These are phyloP conservation scores for Arbutus unedo DNA, from an alignment of 148 eudicot genomes.

Conservation along the genomic window DNA sequence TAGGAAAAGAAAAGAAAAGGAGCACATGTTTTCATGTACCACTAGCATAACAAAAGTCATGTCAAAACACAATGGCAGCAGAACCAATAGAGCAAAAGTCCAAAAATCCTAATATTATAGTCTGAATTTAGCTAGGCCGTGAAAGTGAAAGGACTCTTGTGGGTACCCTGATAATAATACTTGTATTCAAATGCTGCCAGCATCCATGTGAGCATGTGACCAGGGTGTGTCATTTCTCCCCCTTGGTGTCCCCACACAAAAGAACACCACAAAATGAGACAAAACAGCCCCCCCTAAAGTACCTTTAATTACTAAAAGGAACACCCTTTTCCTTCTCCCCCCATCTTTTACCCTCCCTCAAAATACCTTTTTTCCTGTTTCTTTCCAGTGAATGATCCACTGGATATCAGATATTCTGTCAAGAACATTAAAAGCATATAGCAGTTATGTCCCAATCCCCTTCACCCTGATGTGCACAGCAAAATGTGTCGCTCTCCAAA, in stretches of 20 bases:
- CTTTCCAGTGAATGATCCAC: conserved; percentile 11
- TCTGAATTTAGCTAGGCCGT: conserved; percentile 16
- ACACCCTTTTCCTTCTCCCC: conserved; percentile 30
- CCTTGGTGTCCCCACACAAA: conserved; percentile 60
- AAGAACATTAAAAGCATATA: conserved; percentile 5
- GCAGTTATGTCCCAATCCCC: no score
- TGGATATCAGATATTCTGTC: not conserved
- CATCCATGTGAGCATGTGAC: conserved; percentile 71
- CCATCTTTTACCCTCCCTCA: not conserved
- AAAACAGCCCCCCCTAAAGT: conserved; percentile 45
- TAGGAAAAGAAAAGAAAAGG: not conserved
- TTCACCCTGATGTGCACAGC: no score
- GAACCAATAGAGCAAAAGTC: conserved; percentile 31
- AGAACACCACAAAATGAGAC: conserved; percentile 57
- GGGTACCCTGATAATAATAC: conserved; percentile 15
- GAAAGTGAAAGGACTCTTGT: conserved; percentile 47
- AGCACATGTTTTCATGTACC: conserved; percentile 20
- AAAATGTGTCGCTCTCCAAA: no score
- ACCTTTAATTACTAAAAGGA: conserved; percentile 34
- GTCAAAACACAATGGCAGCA: conserved; percentile 22
- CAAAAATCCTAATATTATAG: conserved; percentile 19
- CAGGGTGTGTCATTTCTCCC: conserved; percentile 20
- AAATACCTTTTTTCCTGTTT: not conserved
- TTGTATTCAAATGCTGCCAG: conserved; percentile 53
- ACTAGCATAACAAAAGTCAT: conserved; percentile 17